Evolutionary conservation across 306 rosid genomes (phyloP).

Genomic region (Cicer pinnatifidum): DNA sequence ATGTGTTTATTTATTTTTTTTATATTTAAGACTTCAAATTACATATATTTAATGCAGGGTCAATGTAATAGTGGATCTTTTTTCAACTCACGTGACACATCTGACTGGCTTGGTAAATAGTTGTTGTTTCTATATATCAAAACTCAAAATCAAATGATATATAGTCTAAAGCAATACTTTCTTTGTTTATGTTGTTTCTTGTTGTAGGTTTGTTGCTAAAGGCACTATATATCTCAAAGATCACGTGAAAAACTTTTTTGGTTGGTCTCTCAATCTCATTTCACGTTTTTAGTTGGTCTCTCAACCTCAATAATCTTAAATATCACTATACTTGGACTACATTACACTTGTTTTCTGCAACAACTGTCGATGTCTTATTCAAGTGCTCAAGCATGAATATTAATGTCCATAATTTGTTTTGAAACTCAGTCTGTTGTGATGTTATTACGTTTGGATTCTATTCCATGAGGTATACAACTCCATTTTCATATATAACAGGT

Average conservation of each 20-base stretch:
- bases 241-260: slow-evolving; percentile 58
- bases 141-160: slow-evolving; percentile 30
- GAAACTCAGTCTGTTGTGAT: slow-evolving; percentile 63
- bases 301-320: slow-evolving; percentile 67
- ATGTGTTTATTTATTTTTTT: too few relatives aligned
- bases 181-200: slow-evolving; percentile 19
- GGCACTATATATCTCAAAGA: slow-evolving; percentile 62
- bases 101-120: slow-evolving; percentile 52
- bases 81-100: slow-evolving; percentile 46
- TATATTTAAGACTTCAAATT: too few relatives aligned
- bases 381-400: slow-evolving; percentile 66
- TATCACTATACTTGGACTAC: slow-evolving; percentile 68
- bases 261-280: slow-evolving; percentile 41
- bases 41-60: slow-evolving; percentile 44
- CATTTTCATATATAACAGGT: too few relatives aligned
- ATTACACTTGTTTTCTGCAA: slow-evolving; percentile 58
- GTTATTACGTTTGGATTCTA: slow-evolving; percentile 28
- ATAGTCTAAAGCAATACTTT: slow-evolving; percentile 20
- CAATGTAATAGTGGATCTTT: slow-evolving; percentile 49
- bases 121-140: slow-evolving; percentile 31
- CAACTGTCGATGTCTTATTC: slow-evolving; percentile 30
- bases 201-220: slow-evolving; percentile 65
- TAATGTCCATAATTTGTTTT: slow-evolving; percentile 64
- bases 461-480: slow-evolving; percentile 52
- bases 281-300: slow-evolving; percentile 43